Evolutionary conservation across 768 basidiomycete species (phyloP).

Genomic region (Russula sp.): DNA sequence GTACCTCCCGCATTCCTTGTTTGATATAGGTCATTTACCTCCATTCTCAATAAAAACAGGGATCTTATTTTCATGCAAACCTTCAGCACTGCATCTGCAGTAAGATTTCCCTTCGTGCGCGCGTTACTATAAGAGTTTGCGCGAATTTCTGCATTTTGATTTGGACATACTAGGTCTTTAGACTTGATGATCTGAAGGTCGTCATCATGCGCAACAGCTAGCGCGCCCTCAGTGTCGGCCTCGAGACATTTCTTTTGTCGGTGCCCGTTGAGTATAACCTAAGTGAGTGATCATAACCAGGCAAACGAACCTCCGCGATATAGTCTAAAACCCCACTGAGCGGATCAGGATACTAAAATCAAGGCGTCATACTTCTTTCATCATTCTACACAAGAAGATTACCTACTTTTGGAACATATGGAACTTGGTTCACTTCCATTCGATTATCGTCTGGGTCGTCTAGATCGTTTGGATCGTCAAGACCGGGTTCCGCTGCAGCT

Average conservation of each 20-base stretch:
- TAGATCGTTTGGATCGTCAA: not conserved
- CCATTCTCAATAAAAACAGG: constrained; percentile 12
- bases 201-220: constrained; percentile 17
- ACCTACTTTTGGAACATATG: constrained; percentile 4
- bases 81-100: constrained; percentile 7
- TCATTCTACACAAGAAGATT: not conserved
- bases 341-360: constrained; percentile 15
- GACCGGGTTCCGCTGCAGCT: constrained; percentile 11
- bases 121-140: not conserved
- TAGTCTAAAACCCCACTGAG: constrained; percentile 20
- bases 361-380: not conserved
- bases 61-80: constrained; percentile 1
- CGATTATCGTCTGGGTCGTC: not conserved
- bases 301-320: not conserved
- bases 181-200: constrained; percentile 17
- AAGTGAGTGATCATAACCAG: not conserved
- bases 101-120: not conserved
- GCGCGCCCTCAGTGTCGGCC: not conserved
- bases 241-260: constrained; percentile 12
- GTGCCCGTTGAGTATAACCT: not conserved
- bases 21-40: not conserved
- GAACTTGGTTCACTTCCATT: not conserved
- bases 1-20: too few relatives aligned
- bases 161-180: constrained; percentile 12
- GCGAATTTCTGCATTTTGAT: not conserved